phyloP scores from a whole-genome alignment of 2,329 filamentous ascomycete species.

The Colletotrichum trifolii region DNA sequence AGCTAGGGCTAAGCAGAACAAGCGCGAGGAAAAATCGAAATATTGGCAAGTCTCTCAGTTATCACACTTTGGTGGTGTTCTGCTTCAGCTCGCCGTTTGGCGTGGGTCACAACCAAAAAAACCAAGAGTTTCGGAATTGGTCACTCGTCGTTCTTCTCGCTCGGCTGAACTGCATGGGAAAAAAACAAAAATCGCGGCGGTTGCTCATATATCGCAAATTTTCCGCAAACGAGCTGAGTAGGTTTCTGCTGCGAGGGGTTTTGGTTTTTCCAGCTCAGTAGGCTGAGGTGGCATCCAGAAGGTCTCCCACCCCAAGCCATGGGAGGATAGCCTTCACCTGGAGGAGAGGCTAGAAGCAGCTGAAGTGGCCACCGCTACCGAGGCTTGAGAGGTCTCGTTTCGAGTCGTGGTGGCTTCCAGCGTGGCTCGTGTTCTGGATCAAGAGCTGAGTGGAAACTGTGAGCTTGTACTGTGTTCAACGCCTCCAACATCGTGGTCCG shows the following conservation, averaged over 20 bases:
- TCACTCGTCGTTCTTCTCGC: not conserved
- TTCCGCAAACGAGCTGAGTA: not conserved
- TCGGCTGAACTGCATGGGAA: not conserved
- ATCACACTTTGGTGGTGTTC: not conserved
- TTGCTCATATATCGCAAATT: conserved; percentile 20
- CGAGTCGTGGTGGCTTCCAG: too few species aligned
- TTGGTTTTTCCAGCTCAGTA: not conserved
- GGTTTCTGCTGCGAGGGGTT: not conserved
- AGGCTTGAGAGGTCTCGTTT: too few species aligned
- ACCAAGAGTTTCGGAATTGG: not conserved
- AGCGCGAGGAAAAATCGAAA: conserved; percentile 1
- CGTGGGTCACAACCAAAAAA: conserved; percentile 4
- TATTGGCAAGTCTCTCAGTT: not conserved
- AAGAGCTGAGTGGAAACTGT: not conserved
- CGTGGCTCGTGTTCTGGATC: too few species aligned
- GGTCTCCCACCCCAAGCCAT: too few species aligned
- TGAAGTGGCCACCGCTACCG: too few species aligned
- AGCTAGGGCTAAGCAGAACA: not conserved
- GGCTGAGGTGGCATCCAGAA: too few species aligned
- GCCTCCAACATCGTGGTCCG: not conserved
- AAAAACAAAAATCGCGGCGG: not conserved
- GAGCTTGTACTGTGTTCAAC: not conserved
- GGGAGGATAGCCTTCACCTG: too few species aligned
- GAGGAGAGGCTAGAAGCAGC: too few species aligned
- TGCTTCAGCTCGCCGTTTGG: not conserved